These are phyloP conservation scores for Lactifluus echinatus DNA, from an alignment of 768 basidiomycete genomes.

Conservation along the genomic window DNA sequence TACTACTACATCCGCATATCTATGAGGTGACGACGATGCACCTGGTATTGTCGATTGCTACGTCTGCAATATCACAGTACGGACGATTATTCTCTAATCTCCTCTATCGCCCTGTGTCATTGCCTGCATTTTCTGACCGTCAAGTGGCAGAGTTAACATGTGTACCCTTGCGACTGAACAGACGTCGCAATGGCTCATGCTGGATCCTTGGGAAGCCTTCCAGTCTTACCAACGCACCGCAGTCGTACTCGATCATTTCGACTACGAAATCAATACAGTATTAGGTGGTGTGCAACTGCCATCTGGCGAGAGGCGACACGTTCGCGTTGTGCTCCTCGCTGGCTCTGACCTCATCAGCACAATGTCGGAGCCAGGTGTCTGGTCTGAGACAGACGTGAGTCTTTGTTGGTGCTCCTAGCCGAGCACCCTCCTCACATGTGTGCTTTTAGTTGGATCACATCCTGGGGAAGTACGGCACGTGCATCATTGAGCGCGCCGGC, in stretches of 20 bases:
- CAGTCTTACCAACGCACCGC: conserved; percentile 94
- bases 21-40: neutral
- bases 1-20: neutral
- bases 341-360: conserved; percentile 98
- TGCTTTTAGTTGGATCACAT: conserved; percentile 81
- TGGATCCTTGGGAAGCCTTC: conserved; percentile 96
- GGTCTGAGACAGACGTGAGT: conserved; percentile 90
- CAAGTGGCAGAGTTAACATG: conserved; percentile 60
- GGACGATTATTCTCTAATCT: neutral
- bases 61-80: neutral
- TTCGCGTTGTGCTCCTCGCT: conserved; percentile 88
- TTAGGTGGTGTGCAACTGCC: conserved; percentile 69
- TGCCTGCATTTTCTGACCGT: neutral
- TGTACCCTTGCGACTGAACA: conserved; percentile 85
- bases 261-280: conserved; percentile 84
- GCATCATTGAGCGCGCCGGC: conserved; percentile 93
- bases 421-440: conserved; percentile 10
- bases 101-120: neutral
- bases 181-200: conserved; percentile 91
- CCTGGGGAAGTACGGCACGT: conserved; percentile 85
- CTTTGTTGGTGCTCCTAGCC: conserved; percentile 4
- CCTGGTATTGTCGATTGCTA: neutral
- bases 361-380: conserved; percentile 97
- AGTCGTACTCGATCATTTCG: conserved; percentile 94
- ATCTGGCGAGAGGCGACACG: conserved; percentile 65